These are phyloP conservation scores for Leptodontidium sp. DNA, from an alignment of 2,329 filamentous ascomycete species.

Conservation along the genomic window DNA sequence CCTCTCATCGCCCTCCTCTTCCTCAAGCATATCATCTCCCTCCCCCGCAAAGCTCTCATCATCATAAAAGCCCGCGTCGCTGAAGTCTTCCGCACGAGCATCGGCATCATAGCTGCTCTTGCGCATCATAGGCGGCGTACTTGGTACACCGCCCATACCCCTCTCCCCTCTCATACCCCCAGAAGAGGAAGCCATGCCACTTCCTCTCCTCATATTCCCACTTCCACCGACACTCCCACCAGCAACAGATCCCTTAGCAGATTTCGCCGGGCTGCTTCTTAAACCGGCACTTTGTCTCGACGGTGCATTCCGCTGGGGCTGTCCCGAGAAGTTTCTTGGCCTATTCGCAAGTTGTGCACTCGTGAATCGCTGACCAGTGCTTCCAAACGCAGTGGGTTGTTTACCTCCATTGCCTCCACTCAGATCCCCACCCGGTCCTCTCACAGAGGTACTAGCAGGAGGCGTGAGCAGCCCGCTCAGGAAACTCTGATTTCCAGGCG, in stretches of 20 bases:
- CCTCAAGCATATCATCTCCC: slow-evolving; percentile 7
- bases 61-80: slow-evolving; percentile 48
- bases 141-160: slow-evolving; percentile 49
- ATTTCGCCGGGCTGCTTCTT: slow-evolving; percentile 50
- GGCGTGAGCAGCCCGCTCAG: slow-evolving; percentile 87
- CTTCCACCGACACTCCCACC: background rate
- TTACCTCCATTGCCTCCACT: slow-evolving; percentile 37
- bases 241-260: background rate
- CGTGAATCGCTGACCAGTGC: slow-evolving; percentile 65
- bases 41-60: slow-evolving; percentile 39
- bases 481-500: slow-evolving; percentile 63
- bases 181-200: background rate
- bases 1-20: slow-evolving; percentile 29
- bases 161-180: slow-evolving; percentile 41
- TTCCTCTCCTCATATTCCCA: background rate
- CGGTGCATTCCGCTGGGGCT: slow-evolving; percentile 37
- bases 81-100: slow-evolving; percentile 62
- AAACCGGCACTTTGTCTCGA: background rate
- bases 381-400: slow-evolving; percentile 68
- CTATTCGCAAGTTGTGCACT: slow-evolving; percentile 56
- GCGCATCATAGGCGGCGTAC: slow-evolving; percentile 69
- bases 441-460: slow-evolving; percentile 65
- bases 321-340: slow-evolving; percentile 46
- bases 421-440: slow-evolving; percentile 27
- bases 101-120: slow-evolving; percentile 67